Conservation (phyloP, 345 rosid species). For the Dipteronia sinensis region DNA sequence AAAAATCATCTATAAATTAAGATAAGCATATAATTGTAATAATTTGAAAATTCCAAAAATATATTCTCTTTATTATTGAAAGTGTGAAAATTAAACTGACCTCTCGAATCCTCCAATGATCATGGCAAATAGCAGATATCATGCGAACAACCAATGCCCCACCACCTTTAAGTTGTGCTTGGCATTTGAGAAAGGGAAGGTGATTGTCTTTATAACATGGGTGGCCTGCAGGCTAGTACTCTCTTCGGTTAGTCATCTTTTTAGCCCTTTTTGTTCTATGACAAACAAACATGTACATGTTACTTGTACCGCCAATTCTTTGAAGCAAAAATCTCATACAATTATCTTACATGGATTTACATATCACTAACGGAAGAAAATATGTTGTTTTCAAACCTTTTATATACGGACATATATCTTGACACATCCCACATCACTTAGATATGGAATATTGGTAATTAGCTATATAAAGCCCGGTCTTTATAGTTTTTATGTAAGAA, state of each 20-base stretch:
- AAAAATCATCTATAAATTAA: too few species aligned
- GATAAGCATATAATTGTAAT: too few species aligned
- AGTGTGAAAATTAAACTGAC: not conserved
- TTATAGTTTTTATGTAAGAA: too few species aligned
- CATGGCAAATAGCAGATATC: not conserved
- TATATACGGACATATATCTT: too few species aligned
- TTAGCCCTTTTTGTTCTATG: constrained; percentile 12
- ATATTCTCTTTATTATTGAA: not conserved
- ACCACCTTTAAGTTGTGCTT: constrained; percentile 12
- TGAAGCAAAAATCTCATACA: not conserved
- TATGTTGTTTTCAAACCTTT: not conserved
- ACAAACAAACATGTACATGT: not conserved
- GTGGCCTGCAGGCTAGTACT: not conserved
- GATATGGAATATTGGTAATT: too few species aligned
- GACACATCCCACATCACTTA: too few species aligned
- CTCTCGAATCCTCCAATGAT: constrained; percentile 12
- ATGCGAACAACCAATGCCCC: not conserved
- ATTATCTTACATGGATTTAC: not conserved
- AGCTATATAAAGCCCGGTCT: too few species aligned
- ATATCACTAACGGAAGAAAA: not conserved
- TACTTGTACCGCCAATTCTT: not conserved
- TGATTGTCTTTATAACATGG: constrained; percentile 12
- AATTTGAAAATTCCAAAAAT: too few species aligned
- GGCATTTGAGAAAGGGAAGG: constrained; percentile 20
- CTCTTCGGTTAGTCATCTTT: constrained; percentile 1